These are phyloP conservation scores for Aspergillus nanangensis DNA, from an alignment of 495 filamentous ascomycete species.

Conservation along the genomic window DNA sequence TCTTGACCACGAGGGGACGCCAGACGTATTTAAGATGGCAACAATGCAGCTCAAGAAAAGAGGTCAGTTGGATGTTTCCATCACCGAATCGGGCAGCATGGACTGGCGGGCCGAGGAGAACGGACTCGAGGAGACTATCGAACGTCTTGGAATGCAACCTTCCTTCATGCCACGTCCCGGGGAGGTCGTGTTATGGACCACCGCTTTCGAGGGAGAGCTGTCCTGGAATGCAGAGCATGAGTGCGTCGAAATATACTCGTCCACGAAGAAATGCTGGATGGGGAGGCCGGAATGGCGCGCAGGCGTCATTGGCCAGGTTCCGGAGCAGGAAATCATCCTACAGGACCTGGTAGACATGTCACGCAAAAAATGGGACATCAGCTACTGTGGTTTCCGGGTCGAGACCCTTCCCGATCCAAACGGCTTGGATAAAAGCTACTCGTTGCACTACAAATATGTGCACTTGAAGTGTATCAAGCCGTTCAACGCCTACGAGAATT, in stretches of 20 bases:
- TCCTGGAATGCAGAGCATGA: constrained; percentile 23
- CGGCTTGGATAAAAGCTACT: constrained; percentile 43
- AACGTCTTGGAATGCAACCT: constrained; percentile 35
- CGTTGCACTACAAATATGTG: constrained; percentile 50
- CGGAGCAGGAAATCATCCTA: constrained; percentile 34
- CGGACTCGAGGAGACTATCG: constrained; percentile 28
- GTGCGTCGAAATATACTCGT: constrained; percentile 28
- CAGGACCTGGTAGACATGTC: constrained; percentile 38
- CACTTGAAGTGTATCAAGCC: constrained; percentile 51
- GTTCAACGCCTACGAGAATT: constrained; percentile 45
- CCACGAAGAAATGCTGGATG: constrained; percentile 18
- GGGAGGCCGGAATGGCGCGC: constrained; percentile 50
- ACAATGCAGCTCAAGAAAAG: constrained; percentile 42
- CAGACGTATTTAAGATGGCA: constrained; percentile 48
- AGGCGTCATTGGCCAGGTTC: constrained; percentile 49
- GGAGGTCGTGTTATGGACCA: constrained; percentile 54
- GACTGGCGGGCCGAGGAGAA: constrained; percentile 50
- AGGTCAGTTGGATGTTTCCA: constrained; percentile 32
- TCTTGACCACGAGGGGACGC: constrained; percentile 38
- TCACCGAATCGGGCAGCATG: constrained; percentile 44
- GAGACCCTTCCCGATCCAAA: constrained; percentile 51
- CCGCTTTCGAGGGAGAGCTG: constrained; percentile 33
- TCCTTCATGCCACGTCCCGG: constrained; percentile 52
- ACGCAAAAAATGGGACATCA: constrained; percentile 36
- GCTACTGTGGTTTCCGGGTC: constrained; percentile 53